A percentile compares a stretch with the other conserved stretches of the same genome.
Evolutionary conservation across 2,329 filamentous ascomycete genomes (phyloP).

Genomic region (Paraphaeosphaeria minitans): DNA sequence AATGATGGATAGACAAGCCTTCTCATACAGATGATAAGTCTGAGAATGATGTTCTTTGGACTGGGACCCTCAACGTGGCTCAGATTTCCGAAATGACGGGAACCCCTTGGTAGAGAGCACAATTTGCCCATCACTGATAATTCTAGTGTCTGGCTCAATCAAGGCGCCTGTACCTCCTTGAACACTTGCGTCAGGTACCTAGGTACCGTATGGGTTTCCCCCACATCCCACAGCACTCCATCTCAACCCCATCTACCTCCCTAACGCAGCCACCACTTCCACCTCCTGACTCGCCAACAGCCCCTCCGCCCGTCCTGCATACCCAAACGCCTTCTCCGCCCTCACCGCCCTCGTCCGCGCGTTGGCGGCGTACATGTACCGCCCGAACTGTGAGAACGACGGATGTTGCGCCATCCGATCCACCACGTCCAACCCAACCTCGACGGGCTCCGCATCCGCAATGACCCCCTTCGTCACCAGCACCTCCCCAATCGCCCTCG

Average conservation of each 20-base stretch:
- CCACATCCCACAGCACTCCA: no score
- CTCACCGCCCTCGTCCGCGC: conserved; percentile 61
- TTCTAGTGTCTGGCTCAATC: no score
- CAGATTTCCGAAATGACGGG: no score
- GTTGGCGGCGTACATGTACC: conserved; percentile 55
- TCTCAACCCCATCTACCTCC: neutral
- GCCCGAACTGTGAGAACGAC: conserved; percentile 28
- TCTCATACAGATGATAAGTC: no score
- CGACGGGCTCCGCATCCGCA: conserved; percentile 25
- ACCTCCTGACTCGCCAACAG: conserved; percentile 52
- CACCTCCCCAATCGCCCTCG: conserved; percentile 27
- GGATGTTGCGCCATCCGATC: conserved; percentile 29
- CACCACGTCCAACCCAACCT: conserved; percentile 31
- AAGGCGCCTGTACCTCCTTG: no score
- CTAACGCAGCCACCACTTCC: conserved; percentile 29
- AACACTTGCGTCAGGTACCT: no score
- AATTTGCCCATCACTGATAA: no score
- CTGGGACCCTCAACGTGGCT: no score
- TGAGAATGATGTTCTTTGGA: no score
- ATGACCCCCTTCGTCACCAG: conserved; percentile 34
- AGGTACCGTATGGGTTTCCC: no score
- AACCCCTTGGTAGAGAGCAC: no score
- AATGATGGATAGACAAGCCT: no score
- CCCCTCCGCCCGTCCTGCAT: conserved; percentile 57
- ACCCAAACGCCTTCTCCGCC: conserved; percentile 60